phyloP scores from a whole-genome alignment of 345 rosid species.

The Camelina neglecta region DNA sequence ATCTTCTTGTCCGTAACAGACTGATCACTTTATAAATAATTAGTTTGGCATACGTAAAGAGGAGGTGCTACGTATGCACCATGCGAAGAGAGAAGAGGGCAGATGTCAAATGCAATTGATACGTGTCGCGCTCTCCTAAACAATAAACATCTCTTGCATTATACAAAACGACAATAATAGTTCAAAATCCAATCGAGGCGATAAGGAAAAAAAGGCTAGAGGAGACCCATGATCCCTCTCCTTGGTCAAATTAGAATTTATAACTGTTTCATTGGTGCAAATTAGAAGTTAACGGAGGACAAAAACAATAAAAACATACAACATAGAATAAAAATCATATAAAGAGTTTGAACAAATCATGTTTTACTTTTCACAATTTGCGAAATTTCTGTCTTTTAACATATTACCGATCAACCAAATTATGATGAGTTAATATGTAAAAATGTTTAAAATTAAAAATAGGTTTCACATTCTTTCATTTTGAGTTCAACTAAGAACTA shows the following conservation, averaged over 20 bases:
- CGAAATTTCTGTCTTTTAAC: background rate
- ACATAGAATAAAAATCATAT: background rate
- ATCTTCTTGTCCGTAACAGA: constrained; percentile 11
- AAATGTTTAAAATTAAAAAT: background rate
- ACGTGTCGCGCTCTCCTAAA: constrained; percentile 23
- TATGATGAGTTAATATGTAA: background rate
- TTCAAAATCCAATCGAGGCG: constrained; percentile 26
- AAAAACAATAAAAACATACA: background rate
- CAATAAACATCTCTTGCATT: constrained; percentile 9
- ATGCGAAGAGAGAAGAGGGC: constrained; percentile 42
- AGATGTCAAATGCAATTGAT: constrained; percentile 40
- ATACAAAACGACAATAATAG: constrained; percentile 2
- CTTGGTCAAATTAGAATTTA: constrained; percentile 12
- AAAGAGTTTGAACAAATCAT: background rate
- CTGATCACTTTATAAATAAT: background rate
- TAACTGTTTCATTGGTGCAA: background rate
- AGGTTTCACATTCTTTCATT: background rate
- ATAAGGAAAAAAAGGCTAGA: constrained; percentile 29
- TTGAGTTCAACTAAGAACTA: background rate
- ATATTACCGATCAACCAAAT: background rate
- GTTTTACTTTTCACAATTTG: background rate
- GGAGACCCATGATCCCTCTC: constrained; percentile 27
- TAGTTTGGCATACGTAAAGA: constrained; percentile 25
- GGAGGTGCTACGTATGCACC: constrained; percentile 44
- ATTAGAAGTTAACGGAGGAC: background rate